These are phyloP conservation scores for Pittosporum tobira DNA, from an alignment of 129 eudicot genomes.

Conservation along the genomic window DNA sequence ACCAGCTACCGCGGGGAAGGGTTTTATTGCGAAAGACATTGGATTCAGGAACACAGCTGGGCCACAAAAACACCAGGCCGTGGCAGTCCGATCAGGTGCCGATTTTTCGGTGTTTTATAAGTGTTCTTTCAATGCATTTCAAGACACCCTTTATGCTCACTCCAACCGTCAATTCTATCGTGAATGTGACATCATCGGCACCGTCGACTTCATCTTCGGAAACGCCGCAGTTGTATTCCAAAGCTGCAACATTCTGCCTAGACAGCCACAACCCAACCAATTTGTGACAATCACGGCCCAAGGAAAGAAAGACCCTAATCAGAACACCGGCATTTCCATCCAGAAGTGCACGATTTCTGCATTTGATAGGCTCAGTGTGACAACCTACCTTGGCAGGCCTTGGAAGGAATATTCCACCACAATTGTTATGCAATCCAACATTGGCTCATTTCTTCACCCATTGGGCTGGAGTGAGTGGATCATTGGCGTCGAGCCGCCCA, in stretches of 20 bases:
- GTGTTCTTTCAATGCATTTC: slow-evolving; percentile 58
- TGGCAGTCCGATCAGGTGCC: slow-evolving; percentile 68
- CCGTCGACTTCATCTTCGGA: slow-evolving; percentile 84
- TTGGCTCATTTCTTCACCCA: slow-evolving; percentile 42
- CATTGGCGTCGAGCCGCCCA: slow-evolving; percentile 47
- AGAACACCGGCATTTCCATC: slow-evolving; percentile 59
- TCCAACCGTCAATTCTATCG: slow-evolving; percentile 77
- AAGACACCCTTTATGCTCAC: slow-evolving; percentile 78
- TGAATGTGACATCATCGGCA: slow-evolving; percentile 62
- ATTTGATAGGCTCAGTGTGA: slow-evolving; percentile 25
- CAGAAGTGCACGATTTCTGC: slow-evolving; percentile 40
- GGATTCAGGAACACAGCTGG: slow-evolving; percentile 71
- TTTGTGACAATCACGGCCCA: slow-evolving; percentile 72
- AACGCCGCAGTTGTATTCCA: slow-evolving; percentile 72
- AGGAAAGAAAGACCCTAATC: slow-evolving; percentile 70
- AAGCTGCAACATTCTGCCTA: slow-evolving; percentile 50
- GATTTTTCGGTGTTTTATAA: slow-evolving; percentile 56
- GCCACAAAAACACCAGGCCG: slow-evolving; percentile 70
- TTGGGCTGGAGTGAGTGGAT: slow-evolving; percentile 70
- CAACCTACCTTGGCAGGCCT: slow-evolving; percentile 60
- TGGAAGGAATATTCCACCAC: slow-evolving; percentile 76
- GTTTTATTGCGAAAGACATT: slow-evolving; percentile 64
- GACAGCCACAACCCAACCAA: slow-evolving; percentile 45
- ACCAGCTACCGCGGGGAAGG: slow-evolving; percentile 46
- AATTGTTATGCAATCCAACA: slow-evolving; percentile 47